Evolutionary conservation across 371 early-diverging fungal genomes (phyloP), one percentile per base, ranked within the genome.

Genomic region (Mucor sp.): DNA sequence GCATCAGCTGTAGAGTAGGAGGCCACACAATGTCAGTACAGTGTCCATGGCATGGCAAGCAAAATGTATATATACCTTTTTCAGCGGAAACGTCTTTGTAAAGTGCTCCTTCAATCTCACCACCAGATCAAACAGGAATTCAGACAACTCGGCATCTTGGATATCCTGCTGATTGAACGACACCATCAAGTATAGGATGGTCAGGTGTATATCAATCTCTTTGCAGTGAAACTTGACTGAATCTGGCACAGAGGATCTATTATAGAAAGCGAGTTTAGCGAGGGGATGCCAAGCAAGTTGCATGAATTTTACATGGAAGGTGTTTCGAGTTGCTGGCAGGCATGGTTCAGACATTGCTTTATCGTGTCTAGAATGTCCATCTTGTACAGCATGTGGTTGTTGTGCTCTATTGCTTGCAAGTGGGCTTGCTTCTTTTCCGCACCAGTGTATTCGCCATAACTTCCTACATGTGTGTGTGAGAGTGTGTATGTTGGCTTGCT

Each of bases 1-100:
- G 71, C 23, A 92, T 76, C 41, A 94, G 80, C 91, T 92, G 62
- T n/a, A n/a, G n/a, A n/a, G n/a, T n/a, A n/a, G n/a, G n/a, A n/a
- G n/a, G n/a, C n/a, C n/a, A n/a, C n/a, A n/a, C n/a, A n/a, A n/a
- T n/a, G n/a, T n/a, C n/a, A n/a, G n/a, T n/a, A n/a, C n/a, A n/a
- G n/a, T n/a, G n/a, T n/a, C n/a, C n/a, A n/a, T n/a, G n/a, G n/a
- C n/a, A n/a, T n/a, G n/a, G n/a, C n/a, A n/a, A n/a, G n/a, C n/a
- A n/a, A n/a, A n/a, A n/a, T n/a, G n/a, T n/a, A n/a, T n/a, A n/a
- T 50, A 19, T 76, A 91, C 93, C 87, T 94, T 93, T 70, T 92
- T 93, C 8, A 92, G 88, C 0, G 93, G 94, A 77, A 90, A 93
- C 63, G 87, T 79, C 70, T 90, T 91, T 28, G 87, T 74, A 70